A percentile compares a stretch with the other conserved stretches of the same genome.
Conservation (phyloP, 495 filamentous ascomycete species). For the Zalerion maritima region DNA sequence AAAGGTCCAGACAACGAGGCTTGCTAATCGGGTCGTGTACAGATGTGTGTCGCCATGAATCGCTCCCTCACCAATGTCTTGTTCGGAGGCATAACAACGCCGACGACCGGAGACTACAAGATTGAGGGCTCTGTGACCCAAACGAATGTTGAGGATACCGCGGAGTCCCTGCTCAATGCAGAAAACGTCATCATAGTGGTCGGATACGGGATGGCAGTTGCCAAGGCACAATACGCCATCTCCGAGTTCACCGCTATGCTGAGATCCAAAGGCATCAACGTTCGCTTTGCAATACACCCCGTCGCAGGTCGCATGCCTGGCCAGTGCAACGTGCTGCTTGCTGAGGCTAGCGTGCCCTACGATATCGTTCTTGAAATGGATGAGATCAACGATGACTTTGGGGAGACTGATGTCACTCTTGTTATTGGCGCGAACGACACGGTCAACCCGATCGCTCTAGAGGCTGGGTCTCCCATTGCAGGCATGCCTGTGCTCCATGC, state of each 20-base stretch:
- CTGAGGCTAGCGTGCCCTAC: slow-evolving; percentile 69
- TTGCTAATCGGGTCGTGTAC: background rate
- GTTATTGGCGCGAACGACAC: slow-evolving; percentile 81
- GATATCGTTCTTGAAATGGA: slow-evolving; percentile 83
- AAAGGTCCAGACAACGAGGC: background rate
- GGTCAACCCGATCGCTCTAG: slow-evolving; percentile 70
- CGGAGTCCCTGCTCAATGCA: slow-evolving; percentile 50
- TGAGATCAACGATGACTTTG: slow-evolving; percentile 80
- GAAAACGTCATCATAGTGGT: slow-evolving; percentile 72
- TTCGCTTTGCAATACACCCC: slow-evolving; percentile 76
- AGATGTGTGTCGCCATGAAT: slow-evolving; percentile 70
- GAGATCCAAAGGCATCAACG: slow-evolving; percentile 52
- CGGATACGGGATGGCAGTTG: slow-evolving; percentile 79
- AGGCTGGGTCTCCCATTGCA: slow-evolving; percentile 62
- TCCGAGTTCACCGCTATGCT: slow-evolving; percentile 60
- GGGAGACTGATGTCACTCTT: slow-evolving; percentile 66
- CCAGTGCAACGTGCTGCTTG: slow-evolving; percentile 72
- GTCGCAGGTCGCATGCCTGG: slow-evolving; percentile 77
- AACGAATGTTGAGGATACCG: slow-evolving; percentile 60
- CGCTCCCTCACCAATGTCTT: slow-evolving; percentile 65
- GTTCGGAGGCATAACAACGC: slow-evolving; percentile 59
- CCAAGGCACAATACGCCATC: slow-evolving; percentile 75
- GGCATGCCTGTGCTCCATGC: slow-evolving; percentile 79
- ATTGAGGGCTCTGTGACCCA: slow-evolving; percentile 60
- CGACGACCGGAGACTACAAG: slow-evolving; percentile 45